Percentiles rank a stretch among this genome's conserved stretches.
These are phyloP conservation scores for Galeopsis tetrahit DNA, from an alignment of 257 asterid genomes.

Conservation along the genomic window DNA sequence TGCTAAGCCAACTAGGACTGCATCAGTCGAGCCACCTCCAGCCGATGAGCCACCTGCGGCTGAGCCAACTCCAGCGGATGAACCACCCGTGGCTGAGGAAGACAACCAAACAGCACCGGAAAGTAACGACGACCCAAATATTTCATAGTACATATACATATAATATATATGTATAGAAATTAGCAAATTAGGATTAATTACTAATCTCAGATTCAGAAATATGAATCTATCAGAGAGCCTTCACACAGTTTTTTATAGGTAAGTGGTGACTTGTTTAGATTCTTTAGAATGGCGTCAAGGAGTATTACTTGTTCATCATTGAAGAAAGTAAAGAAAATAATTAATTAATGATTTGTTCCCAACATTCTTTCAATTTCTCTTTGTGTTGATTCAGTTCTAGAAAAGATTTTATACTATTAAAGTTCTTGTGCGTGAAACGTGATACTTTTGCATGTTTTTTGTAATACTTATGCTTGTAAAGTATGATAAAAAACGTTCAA, in stretches of 20 bases:
- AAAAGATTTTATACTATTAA: not conserved
- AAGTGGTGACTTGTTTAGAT: constrained; percentile 20
- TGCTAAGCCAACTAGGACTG: constrained; percentile 37
- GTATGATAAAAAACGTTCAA: no score
- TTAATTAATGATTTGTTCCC: not conserved
- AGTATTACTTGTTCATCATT: constrained; percentile 9
- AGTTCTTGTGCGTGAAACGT: no score
- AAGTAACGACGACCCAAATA: constrained; percentile 39
- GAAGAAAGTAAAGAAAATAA: constrained; percentile 24
- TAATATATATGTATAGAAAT: not conserved
- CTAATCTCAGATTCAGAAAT: constrained; percentile 26
- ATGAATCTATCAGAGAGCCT: constrained; percentile 28
- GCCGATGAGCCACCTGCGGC: constrained; percentile 41
- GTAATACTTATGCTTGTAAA: no score
- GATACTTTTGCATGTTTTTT: no score
- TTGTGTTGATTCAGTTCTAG: not conserved
- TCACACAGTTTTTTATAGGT: not conserved
- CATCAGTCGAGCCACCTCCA: constrained; percentile 48
- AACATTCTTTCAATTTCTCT: not conserved
- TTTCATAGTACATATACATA: constrained; percentile 33
- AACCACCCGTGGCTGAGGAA: constrained; percentile 21
- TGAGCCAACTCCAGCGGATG: not conserved
- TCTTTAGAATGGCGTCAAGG: constrained; percentile 12
- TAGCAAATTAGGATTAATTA: constrained; percentile 23
- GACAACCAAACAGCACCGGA: constrained; percentile 43